A percentile compares a stretch with the other conserved stretches of the same genome.
Conservation (phyloP, 2,329 filamentous ascomycete species). For the Fusarium citri region DNA sequence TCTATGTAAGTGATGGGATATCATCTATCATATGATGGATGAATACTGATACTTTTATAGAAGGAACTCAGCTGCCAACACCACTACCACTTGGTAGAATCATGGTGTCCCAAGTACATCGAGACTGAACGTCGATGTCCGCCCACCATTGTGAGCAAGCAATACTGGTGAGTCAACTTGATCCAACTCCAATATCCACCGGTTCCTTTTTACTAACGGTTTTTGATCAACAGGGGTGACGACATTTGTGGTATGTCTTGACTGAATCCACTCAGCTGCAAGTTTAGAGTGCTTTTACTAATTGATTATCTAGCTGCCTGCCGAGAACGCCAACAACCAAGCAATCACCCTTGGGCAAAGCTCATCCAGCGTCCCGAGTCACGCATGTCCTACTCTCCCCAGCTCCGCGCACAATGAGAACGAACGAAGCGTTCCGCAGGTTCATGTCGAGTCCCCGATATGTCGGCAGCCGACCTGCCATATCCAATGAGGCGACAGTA, state of each 20-base stretch:
- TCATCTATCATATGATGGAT: slow-evolving; percentile 1
- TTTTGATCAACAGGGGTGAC: slow-evolving; percentile 52
- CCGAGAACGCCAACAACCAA: slow-evolving; percentile 55
- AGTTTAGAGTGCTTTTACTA: slow-evolving; percentile 35
- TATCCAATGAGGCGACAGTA: slow-evolving; percentile 24
- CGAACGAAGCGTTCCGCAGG: slow-evolving; percentile 17
- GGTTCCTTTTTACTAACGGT: slow-evolving; percentile 40
- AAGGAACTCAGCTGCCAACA: slow-evolving; percentile 64
- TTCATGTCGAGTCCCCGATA: slow-evolving; percentile 6
- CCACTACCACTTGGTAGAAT: slow-evolving; percentile 62
- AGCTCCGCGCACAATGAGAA: slow-evolving; percentile 48
- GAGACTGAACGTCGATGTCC: slow-evolving; percentile 58
- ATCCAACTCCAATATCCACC: too few species aligned
- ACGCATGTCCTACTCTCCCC: slow-evolving; percentile 44
- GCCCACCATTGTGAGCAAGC: slow-evolving; percentile 58
- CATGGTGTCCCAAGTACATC: slow-evolving; percentile 60
- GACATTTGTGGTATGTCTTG: slow-evolving; percentile 58
- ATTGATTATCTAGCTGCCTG: slow-evolving; percentile 51
- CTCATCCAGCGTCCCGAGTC: slow-evolving; percentile 52
- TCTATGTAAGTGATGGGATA: slow-evolving; percentile 54
- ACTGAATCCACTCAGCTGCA: slow-evolving; percentile 8
- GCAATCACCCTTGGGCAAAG: slow-evolving; percentile 54
- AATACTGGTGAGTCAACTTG: slow-evolving; percentile 59
- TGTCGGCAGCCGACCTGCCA: slow-evolving; percentile 29
- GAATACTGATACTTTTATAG: slow-evolving; percentile 47